A percentile compares a stretch with the other conserved stretches of the same genome.
Conservation (phyloP, 169 alveolate species). For the Eimeria zaria region DNA sequence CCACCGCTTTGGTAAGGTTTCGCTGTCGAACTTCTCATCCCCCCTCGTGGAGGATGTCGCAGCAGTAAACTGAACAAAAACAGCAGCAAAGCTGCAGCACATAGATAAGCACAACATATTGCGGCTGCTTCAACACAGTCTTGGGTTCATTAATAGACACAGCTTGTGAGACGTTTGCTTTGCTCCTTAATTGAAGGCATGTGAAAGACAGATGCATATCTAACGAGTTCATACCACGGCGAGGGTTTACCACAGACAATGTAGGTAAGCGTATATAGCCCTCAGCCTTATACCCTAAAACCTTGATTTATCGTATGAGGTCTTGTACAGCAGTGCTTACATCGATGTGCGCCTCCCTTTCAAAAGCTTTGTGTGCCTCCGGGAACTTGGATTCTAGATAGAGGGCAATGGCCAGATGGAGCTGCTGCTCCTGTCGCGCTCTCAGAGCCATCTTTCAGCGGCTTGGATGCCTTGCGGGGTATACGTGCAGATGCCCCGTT, state of each 20-base stretch:
- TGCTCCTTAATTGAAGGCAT: neutral
- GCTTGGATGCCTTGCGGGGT: neutral
- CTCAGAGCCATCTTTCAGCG: slow-evolving; percentile 50
- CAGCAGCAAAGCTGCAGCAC: slow-evolving; percentile 1
- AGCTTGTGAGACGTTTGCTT: too few species aligned
- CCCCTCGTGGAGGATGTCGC: neutral
- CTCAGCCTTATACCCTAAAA: neutral
- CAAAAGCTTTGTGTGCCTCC: slow-evolving; percentile 54
- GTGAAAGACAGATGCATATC: too few species aligned
- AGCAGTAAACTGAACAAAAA: slow-evolving; percentile 48
- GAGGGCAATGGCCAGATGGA: slow-evolving; percentile 76
- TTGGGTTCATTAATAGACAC: too few species aligned
- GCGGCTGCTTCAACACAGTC: too few species aligned
- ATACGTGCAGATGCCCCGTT: neutral
- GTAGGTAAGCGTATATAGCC: too few species aligned
- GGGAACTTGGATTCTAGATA: slow-evolving; percentile 67
- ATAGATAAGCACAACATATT: neutral
- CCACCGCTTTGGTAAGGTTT: slow-evolving; percentile 72
- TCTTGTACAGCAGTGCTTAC: slow-evolving; percentile 5
- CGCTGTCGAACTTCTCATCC: slow-evolving; percentile 60
- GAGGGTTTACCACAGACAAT: too few species aligned
- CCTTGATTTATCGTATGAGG: neutral
- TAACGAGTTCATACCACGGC: too few species aligned
- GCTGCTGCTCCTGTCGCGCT: slow-evolving; percentile 81
- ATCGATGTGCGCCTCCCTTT: slow-evolving; percentile 52